Base-by-base conservation (phyloP, 805 yeast genomes). In the Candida piceae region DNA sequence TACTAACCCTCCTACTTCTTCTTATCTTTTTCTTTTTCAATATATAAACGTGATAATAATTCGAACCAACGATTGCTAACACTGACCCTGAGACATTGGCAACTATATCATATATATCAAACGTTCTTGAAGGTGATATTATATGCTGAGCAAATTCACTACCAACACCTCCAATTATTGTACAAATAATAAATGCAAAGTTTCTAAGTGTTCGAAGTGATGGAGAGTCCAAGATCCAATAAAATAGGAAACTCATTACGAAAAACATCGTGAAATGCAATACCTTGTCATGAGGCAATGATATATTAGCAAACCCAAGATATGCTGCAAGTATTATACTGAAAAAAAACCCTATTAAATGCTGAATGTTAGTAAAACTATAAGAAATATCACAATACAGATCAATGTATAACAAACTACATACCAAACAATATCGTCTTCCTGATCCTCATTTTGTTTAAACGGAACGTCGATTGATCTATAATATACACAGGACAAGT, bases 301-400 rank as follows among this genome's bases (percentile, higher is more conserved):
- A 63, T 3, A 75, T 49, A 57, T 64, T 63, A 7, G 78, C 72
- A 48, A 75, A 70, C 16, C 81, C 81, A 6, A 75, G 57, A 41
- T 73, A 74, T 1, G 50, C 39, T 0, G 66, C 53, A 4, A 55
- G 35, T 2, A 49, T 26, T 8, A 36, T 23, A 11, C 46, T 34
- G 15, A 42, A 20, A n/a, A 45, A 28, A 30, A 55, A 50, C 7
- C 42, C 58, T 52, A n/a, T 28, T 29, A 23, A 11, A 12, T 22
- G 12, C 11, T 4, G 17, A 20, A 7, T 20, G 22, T 20, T 20
- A n/a, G n/a, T n/a, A n/a, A n/a, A n/a, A n/a, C n/a, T n/a, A n/a
- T n/a, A n/a, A n/a, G n/a, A n/a, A n/a, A n/a, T n/a, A n/a, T n/a
- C n/a, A n/a, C n/a, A n/a, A n/a, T n/a, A n/a, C n/a, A n/a, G n/a